Percentiles rank a stretch among this genome's conserved stretches.
Evolutionary conservation across 192 early-diverging fungal genomes (phyloP).

Genomic region (Thamnidium elegans): DNA sequence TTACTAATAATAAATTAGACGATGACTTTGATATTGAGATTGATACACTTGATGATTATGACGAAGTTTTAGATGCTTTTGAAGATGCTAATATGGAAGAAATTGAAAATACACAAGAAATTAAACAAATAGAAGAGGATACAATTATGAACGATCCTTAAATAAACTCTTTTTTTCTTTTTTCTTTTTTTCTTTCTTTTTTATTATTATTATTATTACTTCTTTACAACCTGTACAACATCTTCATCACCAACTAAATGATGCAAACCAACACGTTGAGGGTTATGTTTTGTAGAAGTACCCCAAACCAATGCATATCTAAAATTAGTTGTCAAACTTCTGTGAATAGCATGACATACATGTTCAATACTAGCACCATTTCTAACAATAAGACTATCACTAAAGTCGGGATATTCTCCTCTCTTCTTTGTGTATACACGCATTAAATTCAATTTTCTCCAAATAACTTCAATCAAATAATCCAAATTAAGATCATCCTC

Average conservation of each 20-base stretch:
- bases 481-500: constrained; percentile 92
- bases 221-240: constrained; percentile 83
- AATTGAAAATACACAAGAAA: no score
- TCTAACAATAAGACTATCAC: constrained; percentile 86
- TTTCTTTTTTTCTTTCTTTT: background rate
- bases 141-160: no score
- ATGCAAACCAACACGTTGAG: constrained; percentile 86
- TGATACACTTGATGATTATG: no score
- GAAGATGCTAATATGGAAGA: no score
- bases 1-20: no score
- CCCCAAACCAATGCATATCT: constrained; percentile 98
- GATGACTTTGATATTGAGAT: no score
- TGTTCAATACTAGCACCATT: constrained; percentile 78
- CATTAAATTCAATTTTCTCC: constrained; percentile 84
- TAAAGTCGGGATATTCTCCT: constrained; percentile 93
- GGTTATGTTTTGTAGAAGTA: constrained; percentile 92
- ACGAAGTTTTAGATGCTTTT: no score
- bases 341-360: constrained; percentile 87
- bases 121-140: no score
- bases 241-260: constrained; percentile 92
- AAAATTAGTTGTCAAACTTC: constrained; percentile 80
- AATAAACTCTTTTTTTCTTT: no score
- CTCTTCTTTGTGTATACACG: constrained; percentile 96
- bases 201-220: constrained; percentile 24
- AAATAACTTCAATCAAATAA: constrained; percentile 85